phyloP scores from a whole-genome alignment of 2,329 filamentous ascomycete genomes.

The Curvularia verruculosa region DNA sequence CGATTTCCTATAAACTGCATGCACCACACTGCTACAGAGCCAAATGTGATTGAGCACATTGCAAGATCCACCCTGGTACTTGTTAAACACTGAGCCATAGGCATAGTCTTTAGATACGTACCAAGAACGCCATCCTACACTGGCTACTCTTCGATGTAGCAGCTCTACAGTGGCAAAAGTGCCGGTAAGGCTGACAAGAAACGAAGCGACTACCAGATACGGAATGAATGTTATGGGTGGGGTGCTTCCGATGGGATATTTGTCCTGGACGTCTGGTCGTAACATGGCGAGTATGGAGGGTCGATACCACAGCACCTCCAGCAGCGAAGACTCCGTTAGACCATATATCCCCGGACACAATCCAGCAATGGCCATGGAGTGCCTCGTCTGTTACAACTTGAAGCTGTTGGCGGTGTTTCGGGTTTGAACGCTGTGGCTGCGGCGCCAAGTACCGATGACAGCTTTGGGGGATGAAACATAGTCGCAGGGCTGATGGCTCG shows the following conservation, averaged over 20 bases:
- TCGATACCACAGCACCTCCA: not conserved
- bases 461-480: not conserved
- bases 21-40: slow-evolving; percentile 58
- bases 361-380: not conserved
- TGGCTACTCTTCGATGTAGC: slow-evolving; percentile 75
- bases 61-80: slow-evolving; percentile 50
- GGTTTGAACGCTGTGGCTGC: slow-evolving; percentile 15
- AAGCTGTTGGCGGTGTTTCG: slow-evolving; percentile 4
- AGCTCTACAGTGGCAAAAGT: slow-evolving; percentile 81
- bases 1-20: slow-evolving; percentile 85
- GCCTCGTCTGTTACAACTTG: slow-evolving; percentile 3
- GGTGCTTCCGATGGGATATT: slow-evolving; percentile 43
- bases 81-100: slow-evolving; percentile 10
- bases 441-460: slow-evolving; percentile 1
- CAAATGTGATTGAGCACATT: slow-evolving; percentile 52
- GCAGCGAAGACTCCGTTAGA: not conserved
- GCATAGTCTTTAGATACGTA: slow-evolving; percentile 36
- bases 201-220: slow-evolving; percentile 60
- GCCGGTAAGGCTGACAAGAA: slow-evolving; percentile 74
- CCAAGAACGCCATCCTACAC: slow-evolving; percentile 46
- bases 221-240: slow-evolving; percentile 51
- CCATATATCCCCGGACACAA: slow-evolving; percentile 1
- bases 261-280: slow-evolving; percentile 22
- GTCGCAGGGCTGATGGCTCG: slow-evolving; percentile 1
- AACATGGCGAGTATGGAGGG: slow-evolving; percentile 8